Base-by-base conservation (phyloP, 805 yeast genomes). In the Aciculoconidium aculeatum region DNA sequence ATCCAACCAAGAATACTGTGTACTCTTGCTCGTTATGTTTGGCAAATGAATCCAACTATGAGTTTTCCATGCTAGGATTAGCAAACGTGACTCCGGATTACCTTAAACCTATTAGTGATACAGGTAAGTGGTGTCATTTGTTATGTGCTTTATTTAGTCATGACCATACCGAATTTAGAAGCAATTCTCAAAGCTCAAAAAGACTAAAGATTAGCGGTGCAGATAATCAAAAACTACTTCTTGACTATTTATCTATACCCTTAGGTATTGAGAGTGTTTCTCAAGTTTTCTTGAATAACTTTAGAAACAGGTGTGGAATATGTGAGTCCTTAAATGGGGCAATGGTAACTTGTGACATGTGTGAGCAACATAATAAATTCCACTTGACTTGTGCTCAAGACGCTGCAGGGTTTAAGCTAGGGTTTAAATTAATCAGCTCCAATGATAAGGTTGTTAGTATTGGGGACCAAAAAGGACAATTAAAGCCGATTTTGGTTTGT, bases 71-170 rank as follows among this genome's bases (percentile, higher is more conserved):
- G 12, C 45, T 53, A 12, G 74, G 77, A 1, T 51, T 53, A 6
- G 49, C 54, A 3, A 28, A 40, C 22, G 66, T 67, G 1, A 53
- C 53, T 17, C 77, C 83, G 0, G 88, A 80, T 42, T 83, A 77
- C 17, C 50, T 85, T 42, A 81, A 82, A 44, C 65, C 85, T n/a
- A 75, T 92, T 0, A 41, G 47, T 4, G 71, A 66, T 32, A 39
- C 60, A 1, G 83, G 83, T 1, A 63, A 67, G 34, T 87, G 96
- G 96, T 75, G 77, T 18, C 96, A 87, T 58, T 57, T 80, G 3
- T 37, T 72, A 3, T 87, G 96, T 55, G 78, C 88, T 0, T 28
- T 81, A 0, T 77, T 77, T 47, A 58, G 61, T 16, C 54, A 70
- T 4, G 55, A 59, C n/a, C 48, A 68, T 4, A 53, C 44, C 10